These are phyloP conservation scores for Inga oerstediana DNA, from an alignment of 306 rosid genomes.

Conservation along the genomic window DNA sequence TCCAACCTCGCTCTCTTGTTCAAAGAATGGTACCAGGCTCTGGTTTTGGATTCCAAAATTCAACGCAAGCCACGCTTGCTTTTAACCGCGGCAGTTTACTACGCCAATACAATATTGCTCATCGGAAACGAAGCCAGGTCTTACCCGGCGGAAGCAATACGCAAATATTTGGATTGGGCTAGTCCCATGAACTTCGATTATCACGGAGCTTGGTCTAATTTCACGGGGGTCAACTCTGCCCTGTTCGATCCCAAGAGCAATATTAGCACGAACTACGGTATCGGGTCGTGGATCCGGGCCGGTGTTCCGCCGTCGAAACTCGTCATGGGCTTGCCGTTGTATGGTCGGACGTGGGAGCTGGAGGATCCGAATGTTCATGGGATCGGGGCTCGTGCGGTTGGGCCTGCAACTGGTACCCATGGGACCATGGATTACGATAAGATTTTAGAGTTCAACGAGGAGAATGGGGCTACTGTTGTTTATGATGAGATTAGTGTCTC, in stretches of 20 bases:
- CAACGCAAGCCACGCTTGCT: slow-evolving; percentile 45
- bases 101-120: slow-evolving; percentile 39
- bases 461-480: slow-evolving; percentile 41
- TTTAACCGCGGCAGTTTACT: slow-evolving; percentile 67
- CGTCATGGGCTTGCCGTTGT: slow-evolving; percentile 73
- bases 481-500: slow-evolving; percentile 56
- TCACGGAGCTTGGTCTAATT: slow-evolving; percentile 66
- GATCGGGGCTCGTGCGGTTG: slow-evolving; percentile 52
- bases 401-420: slow-evolving; percentile 49
- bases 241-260: slow-evolving; percentile 50
- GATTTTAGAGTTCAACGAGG: slow-evolving; percentile 46
- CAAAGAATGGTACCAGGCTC: slow-evolving; percentile 58
- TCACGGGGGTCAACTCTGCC: slow-evolving; percentile 59
- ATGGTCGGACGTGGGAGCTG: slow-evolving; percentile 72
- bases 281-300: slow-evolving; percentile 65
- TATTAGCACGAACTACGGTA: slow-evolving; percentile 54
- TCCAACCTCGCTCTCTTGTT: slow-evolving; percentile 55
- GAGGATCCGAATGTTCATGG: slow-evolving; percentile 44
- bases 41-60: slow-evolving; percentile 36
- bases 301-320: slow-evolving; percentile 57
- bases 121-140: slow-evolving; percentile 42
- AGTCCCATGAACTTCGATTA: slow-evolving; percentile 83
- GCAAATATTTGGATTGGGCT: slow-evolving; percentile 58
- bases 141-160: slow-evolving; percentile 55
- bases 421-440: slow-evolving; percentile 55